Evolutionary conservation across 768 basidiomycete genomes (phyloP).

Genomic region (Hericium alpestre): DNA sequence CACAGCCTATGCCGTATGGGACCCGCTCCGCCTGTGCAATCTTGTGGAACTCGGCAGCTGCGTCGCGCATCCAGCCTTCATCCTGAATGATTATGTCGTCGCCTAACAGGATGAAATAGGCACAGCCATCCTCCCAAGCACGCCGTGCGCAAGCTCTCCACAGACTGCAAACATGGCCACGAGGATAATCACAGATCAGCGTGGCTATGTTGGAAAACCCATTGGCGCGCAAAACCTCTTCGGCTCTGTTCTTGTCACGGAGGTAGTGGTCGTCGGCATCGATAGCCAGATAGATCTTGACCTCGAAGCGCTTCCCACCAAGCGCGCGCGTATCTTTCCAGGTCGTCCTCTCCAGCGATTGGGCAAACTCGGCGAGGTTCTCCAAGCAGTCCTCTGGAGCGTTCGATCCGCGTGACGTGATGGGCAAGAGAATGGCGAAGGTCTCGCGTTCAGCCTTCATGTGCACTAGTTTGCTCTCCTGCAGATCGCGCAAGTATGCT

Average conservation of each 20-base stretch:
- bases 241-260: slow-evolving; percentile 22
- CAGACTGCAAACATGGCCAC: slow-evolving; percentile 40
- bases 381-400: slow-evolving; percentile 29
- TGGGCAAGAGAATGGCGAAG: slow-evolving; percentile 47
- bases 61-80: slow-evolving; percentile 40
- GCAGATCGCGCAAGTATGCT: slow-evolving; percentile 16
- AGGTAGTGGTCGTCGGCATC: slow-evolving; percentile 37
- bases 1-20: slow-evolving; percentile 43
- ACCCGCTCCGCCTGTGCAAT: slow-evolving; percentile 21
- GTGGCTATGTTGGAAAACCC: slow-evolving; percentile 29
- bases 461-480: slow-evolving; percentile 28
- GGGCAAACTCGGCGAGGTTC: slow-evolving; percentile 31
- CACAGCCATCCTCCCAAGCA: slow-evolving; percentile 38
- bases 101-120: slow-evolving; percentile 44
- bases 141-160: slow-evolving; percentile 40
- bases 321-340: slow-evolving; percentile 28
- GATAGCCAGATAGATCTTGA: slow-evolving; percentile 42
- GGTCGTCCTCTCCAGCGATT: slow-evolving; percentile 36
- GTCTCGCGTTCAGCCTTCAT: slow-evolving; percentile 24
- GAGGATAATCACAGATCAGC: slow-evolving; percentile 28
- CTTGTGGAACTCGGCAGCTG: slow-evolving; percentile 27
- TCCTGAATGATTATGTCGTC: slow-evolving; percentile 44
- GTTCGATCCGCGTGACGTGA: slow-evolving; percentile 38
- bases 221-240: slow-evolving; percentile 24
- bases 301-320: slow-evolving; percentile 22